A percentile compares a stretch with the other conserved stretches of the same genome.
Conservation (phyloP, 495 filamentous ascomycete genomes). For the Schizothecium vesticola region DNA sequence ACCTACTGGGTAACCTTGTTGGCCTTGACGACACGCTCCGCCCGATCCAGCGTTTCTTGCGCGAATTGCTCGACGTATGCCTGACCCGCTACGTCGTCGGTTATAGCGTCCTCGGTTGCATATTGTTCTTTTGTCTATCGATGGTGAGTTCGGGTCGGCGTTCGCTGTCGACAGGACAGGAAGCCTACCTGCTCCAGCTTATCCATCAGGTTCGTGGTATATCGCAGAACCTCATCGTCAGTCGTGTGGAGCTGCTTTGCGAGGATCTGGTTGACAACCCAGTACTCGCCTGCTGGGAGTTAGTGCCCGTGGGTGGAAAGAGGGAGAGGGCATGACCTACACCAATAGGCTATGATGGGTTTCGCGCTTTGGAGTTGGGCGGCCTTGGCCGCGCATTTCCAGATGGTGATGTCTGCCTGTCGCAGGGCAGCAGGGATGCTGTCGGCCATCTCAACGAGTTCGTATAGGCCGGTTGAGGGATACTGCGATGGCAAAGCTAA, state of each 20-base stretch:
- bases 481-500: neutral
- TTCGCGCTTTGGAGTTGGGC: slow-evolving; percentile 77
- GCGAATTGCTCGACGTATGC: slow-evolving; percentile 94
- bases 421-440: slow-evolving; percentile 65
- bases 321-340: slow-evolving; percentile 46
- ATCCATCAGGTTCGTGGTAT: slow-evolving; percentile 82
- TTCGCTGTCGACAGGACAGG: slow-evolving; percentile 14
- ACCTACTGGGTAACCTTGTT: slow-evolving; percentile 79
- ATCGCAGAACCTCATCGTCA: slow-evolving; percentile 68
- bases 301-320: slow-evolving; percentile 1
- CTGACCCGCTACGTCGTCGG: slow-evolving; percentile 76
- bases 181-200: slow-evolving; percentile 70
- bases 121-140: slow-evolving; percentile 59
- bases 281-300: slow-evolving; percentile 69
- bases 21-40: slow-evolving; percentile 71
- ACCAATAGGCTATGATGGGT: slow-evolving; percentile 90
- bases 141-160: neutral
- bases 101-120: slow-evolving; percentile 56
- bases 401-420: slow-evolving; percentile 65
- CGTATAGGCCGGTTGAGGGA: neutral
- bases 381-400: slow-evolving; percentile 69
- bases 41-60: slow-evolving; percentile 77
- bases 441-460: slow-evolving; percentile 54
- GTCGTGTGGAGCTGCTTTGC: slow-evolving; percentile 66
- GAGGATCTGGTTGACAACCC: slow-evolving; percentile 88